Base-by-base conservation (phyloP, 2,329 filamentous ascomycete genomes). In the Scytalidium sp. region DNA sequence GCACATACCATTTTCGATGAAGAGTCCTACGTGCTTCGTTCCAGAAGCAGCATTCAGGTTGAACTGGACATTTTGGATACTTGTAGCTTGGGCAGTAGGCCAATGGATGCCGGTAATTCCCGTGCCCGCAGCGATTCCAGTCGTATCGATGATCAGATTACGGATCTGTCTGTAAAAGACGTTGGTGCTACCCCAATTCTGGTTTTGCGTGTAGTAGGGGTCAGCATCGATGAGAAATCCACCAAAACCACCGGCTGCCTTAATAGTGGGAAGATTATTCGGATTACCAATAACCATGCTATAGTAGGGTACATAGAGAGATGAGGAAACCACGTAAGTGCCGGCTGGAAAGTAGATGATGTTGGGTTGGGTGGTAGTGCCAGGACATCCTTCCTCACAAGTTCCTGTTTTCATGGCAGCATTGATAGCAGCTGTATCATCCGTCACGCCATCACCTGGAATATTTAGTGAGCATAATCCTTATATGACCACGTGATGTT, bases 191-290 rank as follows among this genome's bases (percentile, higher is more conserved):
- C 83, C 83, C 70, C 83, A 88, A 79, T 82, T 87, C 72, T 88
- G 88, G 55, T 67, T 70, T 29, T 85, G 84, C 1, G 73, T 71
- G 29, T 79, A 67, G 67, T 97, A 97, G 0, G 90, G 90, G 63
- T 97, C 85, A 2, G 88, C 78, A 66, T 97, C 91, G 56, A 97
- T 87, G 44, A 97, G 91, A 74, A 96, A 92, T 46, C 92, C 93
- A 3, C 75, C 58, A 63, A 97, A 97, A 60, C 74, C 73, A 27
- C 83, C 64, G 1, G 81, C 67, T 2, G 87, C 87, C 72, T 92
- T 90, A 67, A 96, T 75, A 0, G 84, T 84, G 0, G 93, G 90
- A 6, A 85, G 69, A 54, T 53, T 45, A 20, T 58, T 63, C 13
- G 61, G 57, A 42, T 64, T 56, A 1, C 61, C 61, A 47, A 63